phyloP scores from a whole-genome alignment of 768 basidiomycete genomes.

The Leccinum variicolor region DNA sequence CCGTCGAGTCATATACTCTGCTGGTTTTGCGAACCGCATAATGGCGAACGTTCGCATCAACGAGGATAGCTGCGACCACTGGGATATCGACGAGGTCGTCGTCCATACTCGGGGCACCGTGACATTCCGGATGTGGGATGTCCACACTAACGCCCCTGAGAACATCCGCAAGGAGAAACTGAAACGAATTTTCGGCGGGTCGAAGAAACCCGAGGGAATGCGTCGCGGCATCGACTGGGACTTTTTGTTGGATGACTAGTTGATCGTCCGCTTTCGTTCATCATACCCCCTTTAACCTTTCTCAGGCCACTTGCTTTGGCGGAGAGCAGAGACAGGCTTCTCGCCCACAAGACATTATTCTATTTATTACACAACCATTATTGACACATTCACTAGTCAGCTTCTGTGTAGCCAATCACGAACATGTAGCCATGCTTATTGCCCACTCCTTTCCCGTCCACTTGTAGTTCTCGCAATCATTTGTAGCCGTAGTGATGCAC shows the following conservation, averaged over 20 bases:
- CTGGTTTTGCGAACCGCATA: slow-evolving; percentile 72
- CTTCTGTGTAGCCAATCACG: slow-evolving; percentile 21
- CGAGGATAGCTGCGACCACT: slow-evolving; percentile 32
- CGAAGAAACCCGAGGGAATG: slow-evolving; percentile 48
- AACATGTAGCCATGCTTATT: slow-evolving; percentile 24
- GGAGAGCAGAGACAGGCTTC: slow-evolving; percentile 9
- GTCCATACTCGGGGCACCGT: slow-evolving; percentile 59
- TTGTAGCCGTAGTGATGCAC: slow-evolving; percentile 24
- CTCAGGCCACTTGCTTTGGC: slow-evolving; percentile 3
- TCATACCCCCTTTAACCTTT: slow-evolving; percentile 2
- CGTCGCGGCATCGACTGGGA: slow-evolving; percentile 64
- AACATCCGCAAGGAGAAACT: slow-evolving; percentile 56
- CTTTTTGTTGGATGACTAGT: slow-evolving; percentile 68
- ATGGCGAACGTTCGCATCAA: slow-evolving; percentile 50
- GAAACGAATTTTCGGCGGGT: slow-evolving; percentile 60
- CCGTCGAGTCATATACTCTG: slow-evolving; percentile 55
- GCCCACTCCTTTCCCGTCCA: slow-evolving; percentile 10
- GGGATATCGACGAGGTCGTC: slow-evolving; percentile 58
- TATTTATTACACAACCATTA: slow-evolving; percentile 18
- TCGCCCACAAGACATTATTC: slow-evolving; percentile 5
- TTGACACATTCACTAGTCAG: slow-evolving; percentile 8
- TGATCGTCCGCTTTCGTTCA: slow-evolving; percentile 13
- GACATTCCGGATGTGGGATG: slow-evolving; percentile 79
- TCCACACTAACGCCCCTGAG: slow-evolving; percentile 62
- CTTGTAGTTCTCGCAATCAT: slow-evolving; percentile 18